Evolutionary conservation across 139 green algal genomes (phyloP), one percentile per base, ranked within the genome.

Genomic region (Chlamydomonas sphaeroides): DNA sequence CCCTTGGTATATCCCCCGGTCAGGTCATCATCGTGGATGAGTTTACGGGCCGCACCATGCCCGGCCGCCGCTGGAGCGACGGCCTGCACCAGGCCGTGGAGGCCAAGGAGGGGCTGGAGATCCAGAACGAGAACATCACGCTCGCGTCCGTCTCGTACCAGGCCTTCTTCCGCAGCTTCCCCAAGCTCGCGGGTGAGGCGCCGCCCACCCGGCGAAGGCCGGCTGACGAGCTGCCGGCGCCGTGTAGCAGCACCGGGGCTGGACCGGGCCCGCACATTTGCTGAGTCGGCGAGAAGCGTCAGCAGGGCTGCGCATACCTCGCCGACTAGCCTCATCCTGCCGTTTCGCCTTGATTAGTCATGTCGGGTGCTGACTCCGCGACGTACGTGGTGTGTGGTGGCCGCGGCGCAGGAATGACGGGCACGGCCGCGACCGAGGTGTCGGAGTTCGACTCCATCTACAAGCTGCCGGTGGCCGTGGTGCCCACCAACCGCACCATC

Each of bases 21-120:
- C 56, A 62, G 56, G 56, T 99, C 57, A 93, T 99, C 83, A 99
- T 99, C 75, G 96, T 99, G 35, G 97, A 99, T 79, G 97, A 99
- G 92, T 98, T 98, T 90, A 99, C 97, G 0, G 95, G 95, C 25
- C 91, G 96, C 72, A 98, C 94, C 72, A 98, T 98, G 96, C 92
- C 92, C 17, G 97, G 96, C 56, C 90, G 97, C 49, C 86, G 97
- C 63, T 99, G 95, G 95, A 88, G 78, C 70, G 96, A 99, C 59
- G 96, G 96, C 17, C 90, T 99, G 74, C 96, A 98, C 89, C 95
- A 97, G 88, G 97, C 97, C 1, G 91, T 99, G 21, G 97, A 99
- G 90, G 97, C 97, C 33, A 99, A 99, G 92, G 97, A 99, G 91
- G 89, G 89, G 0, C 79, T 99, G 42, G 65, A 92, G n/a, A 97